Percentiles rank a stretch among this genome's conserved stretches.
These are phyloP conservation scores for Aspergillus diversus DNA, from an alignment of 495 filamentous ascomycete genomes.

Conservation along the genomic window DNA sequence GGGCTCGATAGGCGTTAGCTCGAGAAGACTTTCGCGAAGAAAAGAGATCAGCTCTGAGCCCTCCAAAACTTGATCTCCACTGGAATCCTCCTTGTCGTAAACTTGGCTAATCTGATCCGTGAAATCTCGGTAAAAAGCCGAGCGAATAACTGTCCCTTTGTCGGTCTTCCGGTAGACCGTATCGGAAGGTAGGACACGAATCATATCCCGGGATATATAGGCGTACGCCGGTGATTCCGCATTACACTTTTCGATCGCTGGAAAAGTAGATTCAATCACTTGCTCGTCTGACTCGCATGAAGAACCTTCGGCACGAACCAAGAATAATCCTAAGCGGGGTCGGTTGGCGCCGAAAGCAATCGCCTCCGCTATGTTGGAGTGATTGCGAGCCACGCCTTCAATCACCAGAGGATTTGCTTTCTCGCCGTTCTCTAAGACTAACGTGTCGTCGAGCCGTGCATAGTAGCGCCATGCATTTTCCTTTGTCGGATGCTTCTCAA, in stretches of 20 bases:
- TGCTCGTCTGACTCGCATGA: slow-evolving; percentile 35
- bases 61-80: slow-evolving; percentile 15
- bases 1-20: slow-evolving; percentile 21
- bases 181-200: slow-evolving; percentile 42
- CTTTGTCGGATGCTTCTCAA: slow-evolving; percentile 53
- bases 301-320: slow-evolving; percentile 41
- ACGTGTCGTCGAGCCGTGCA: slow-evolving; percentile 57
- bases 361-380: slow-evolving; percentile 31
- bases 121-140: slow-evolving; percentile 50
- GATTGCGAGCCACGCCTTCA: slow-evolving; percentile 45
- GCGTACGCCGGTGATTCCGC: slow-evolving; percentile 48
- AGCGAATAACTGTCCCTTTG: slow-evolving; percentile 56
- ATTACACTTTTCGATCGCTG: slow-evolving; percentile 49
- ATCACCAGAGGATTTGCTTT: slow-evolving; percentile 65
- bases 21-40: slow-evolving; percentile 24
- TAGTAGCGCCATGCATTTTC: slow-evolving; percentile 59
- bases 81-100: slow-evolving; percentile 37
- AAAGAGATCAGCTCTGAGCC: slow-evolving; percentile 26
- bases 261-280: slow-evolving; percentile 47
- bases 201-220: slow-evolving; percentile 53
- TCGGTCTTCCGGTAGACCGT: slow-evolving; percentile 51
- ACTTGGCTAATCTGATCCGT: slow-evolving; percentile 44
- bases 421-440: slow-evolving; percentile 64
- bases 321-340: slow-evolving; percentile 38
- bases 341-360: slow-evolving; percentile 37